Base-by-base conservation (phyloP, 768 basidiomycete species). In the Tylopilus balloui region DNA sequence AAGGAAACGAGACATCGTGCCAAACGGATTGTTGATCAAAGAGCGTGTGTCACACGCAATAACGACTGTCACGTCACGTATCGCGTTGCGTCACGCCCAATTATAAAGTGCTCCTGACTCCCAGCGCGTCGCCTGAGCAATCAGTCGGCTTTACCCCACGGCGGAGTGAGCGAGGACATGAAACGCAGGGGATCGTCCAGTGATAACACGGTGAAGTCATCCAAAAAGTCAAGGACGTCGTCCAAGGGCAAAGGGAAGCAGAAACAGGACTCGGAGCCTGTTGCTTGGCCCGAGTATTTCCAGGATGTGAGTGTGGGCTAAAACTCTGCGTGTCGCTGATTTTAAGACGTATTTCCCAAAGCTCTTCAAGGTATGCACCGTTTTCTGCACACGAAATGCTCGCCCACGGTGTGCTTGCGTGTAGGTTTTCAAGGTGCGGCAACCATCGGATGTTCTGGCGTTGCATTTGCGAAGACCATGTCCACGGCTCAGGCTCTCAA, bases 211-310 rank as follows among this genome's bases (percentile, higher is more conserved):
- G 19, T 27, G 0, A 12, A 50, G 19, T 12, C 32, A 2, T 34
- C 48, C 9, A 67, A 67, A 41, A 63, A 52, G 45, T 35, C 25
- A 19, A 55, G 46, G 42, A 58, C 10, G 11, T 54, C 55, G 0
- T 15, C 40, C 21, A 54, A 45, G 25, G 31, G 35, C 4, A 56
- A 67, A 40, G 56, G 42, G 32, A 61, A 65, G 45, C 48, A 56
- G n/a, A 50, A 58, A 37, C 42, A 54, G 21, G 40, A 50, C 19
- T 19, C 21, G 31, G 24, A 41, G 2, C 15, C 49, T 24, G 39
- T 52, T 15, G 46, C 55, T 34, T 88, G 85, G 83, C 84, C 86
- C 4, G 75, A 78, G 23, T 77, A 88, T 59, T 87, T 88, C 51
- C 69, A 78, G 45, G 71, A 71, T 40, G 79, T 76, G 45, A 52